Base-by-base conservation (phyloP, 352 stramenopile genomes). In the Pythium apleroticum region DNA sequence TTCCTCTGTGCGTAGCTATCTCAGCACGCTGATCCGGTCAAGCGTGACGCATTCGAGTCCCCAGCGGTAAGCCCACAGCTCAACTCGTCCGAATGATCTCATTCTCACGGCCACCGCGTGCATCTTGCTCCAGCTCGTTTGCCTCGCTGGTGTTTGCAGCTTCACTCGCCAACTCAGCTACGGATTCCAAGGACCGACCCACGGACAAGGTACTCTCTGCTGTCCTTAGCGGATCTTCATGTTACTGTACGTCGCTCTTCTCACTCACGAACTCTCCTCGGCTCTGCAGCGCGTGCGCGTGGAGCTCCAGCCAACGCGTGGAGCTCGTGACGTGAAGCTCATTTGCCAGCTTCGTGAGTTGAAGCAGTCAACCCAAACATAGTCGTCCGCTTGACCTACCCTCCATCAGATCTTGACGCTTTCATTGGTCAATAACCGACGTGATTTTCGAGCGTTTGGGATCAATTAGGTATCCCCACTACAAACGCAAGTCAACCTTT, bases 71-170 rank as follows among this genome's bases (percentile, higher is more conserved):
- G 43, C 41, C 41, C n/a, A 49, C n/a, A 49, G 30, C 30, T 9
- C 10, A 5, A 33, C 5, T 9, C 30, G 30, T 9, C 10, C 10
- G 5, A 33, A 9, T 9, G 19, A 1, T 24, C 17, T 22, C 14
- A 14, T 19, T 11, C 24, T 8, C n/a, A 48, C 41, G 9, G 17
- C 4, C 41, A 48, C 41, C 24, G 41, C 8, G 5, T 6, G 41
- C 5, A 24, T 25, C n/a, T 48, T 24, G 15, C 24, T 33, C 12
- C 28, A 72, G 66, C 6, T 12, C 45, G 15, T 72, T 72, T 41
- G 66, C 68, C n/a, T 60, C 66, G n/a, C 33, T 72, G 2, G 66
- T 72, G 4, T 72, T 72, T 37, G 57, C 66, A 10, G 66, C 66
- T 0, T 72, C 66, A 8, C 52, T 65, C 25, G 28, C 35, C 17